Percentiles rank a stretch among this genome's conserved stretches.
phyloP scores from a whole-genome alignment of 306 rosid genomes.

The Dalbergia cochinchinensis region DNA sequence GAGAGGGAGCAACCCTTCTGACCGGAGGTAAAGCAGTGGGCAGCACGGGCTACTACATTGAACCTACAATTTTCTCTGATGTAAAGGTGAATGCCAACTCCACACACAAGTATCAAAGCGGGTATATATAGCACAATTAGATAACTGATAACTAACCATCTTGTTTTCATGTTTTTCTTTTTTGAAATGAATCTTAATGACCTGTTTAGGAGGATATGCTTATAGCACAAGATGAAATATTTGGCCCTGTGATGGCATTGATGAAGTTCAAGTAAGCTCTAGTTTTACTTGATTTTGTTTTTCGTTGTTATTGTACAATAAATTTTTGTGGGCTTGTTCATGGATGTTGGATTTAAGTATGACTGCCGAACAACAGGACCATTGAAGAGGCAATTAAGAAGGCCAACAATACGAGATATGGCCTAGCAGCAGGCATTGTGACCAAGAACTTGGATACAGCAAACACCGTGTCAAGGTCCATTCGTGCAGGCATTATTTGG shows the following conservation, averaged over 20 bases:
- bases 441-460: constrained; percentile 72
- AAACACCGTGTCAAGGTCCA: constrained; percentile 77
- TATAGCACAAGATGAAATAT: constrained; percentile 78
- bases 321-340: not conserved
- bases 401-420: constrained; percentile 74
- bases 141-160: constrained; percentile 18
- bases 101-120: not conserved
- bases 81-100: constrained; percentile 59
- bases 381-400: constrained; percentile 75
- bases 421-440: constrained; percentile 83
- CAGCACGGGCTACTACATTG: constrained; percentile 70
- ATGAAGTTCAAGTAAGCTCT: constrained; percentile 74
- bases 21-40: constrained; percentile 74
- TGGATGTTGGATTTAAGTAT: not conserved
- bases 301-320: not conserved
- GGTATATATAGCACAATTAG: not conserved
- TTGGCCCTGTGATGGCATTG: constrained; percentile 73
- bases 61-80: constrained; percentile 75
- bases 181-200: not conserved
- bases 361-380: constrained; percentile 55
- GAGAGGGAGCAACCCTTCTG: constrained; percentile 81
- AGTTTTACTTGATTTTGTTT: not conserved
- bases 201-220: constrained; percentile 69
- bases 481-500: constrained; percentile 77
- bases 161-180: not conserved